These are phyloP conservation scores for Symbiodinium pilosum DNA, from an alignment of 73 alveolate genomes.

Conservation along the genomic window DNA sequence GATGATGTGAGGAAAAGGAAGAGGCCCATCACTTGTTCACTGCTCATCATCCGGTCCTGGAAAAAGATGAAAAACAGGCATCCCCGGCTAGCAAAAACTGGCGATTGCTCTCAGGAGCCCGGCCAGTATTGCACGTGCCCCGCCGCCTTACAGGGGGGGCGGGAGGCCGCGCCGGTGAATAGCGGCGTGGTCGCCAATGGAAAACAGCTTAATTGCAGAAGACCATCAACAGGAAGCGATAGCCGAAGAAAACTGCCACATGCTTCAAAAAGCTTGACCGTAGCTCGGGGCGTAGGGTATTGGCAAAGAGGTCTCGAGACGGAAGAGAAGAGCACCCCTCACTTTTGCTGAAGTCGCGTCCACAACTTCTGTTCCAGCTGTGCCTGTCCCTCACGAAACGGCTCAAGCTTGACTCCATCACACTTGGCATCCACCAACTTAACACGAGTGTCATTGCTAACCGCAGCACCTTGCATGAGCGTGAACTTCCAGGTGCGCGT, in stretches of 20 bases:
- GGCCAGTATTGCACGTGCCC: background rate
- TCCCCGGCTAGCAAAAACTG: background rate
- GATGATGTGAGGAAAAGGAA: background rate
- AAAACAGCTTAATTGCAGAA: no score
- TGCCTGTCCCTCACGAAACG: background rate
- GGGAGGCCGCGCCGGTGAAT: background rate
- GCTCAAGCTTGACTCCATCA: background rate
- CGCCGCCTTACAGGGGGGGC: background rate
- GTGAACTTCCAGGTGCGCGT: constrained; percentile 16
- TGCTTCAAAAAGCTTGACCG: background rate
- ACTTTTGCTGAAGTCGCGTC: background rate
- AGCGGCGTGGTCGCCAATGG: background rate
- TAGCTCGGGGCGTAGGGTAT: background rate
- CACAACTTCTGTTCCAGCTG: constrained; percentile 5
- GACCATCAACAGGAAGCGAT: background rate
- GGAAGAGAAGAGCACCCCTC: background rate
- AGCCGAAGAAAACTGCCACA: background rate
- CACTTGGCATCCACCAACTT: background rate
- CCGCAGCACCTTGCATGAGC: constrained; percentile 2
- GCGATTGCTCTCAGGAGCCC: background rate
- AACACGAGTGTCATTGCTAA: background rate
- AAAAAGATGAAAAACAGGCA: background rate
- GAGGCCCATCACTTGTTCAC: background rate
- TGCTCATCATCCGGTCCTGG: background rate
- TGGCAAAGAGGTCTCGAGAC: background rate